Base-by-base conservation (phyloP, 129 eudicot genomes). In the Flaveria bidentis region DNA sequence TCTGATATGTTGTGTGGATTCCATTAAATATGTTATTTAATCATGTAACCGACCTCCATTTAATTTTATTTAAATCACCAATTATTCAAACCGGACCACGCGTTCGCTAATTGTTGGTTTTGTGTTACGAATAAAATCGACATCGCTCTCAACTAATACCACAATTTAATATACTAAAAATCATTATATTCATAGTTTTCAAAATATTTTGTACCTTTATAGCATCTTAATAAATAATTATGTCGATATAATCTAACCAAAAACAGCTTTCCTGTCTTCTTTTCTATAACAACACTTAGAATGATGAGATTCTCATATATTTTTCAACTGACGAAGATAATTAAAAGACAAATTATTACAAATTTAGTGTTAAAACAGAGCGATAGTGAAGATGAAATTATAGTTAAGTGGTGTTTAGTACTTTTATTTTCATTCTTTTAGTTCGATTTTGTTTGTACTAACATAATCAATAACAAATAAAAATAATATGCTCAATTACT, bases 31-130 rank as follows among this genome's bases (percentile, higher is more conserved):
- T 41, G 25, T 11, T 36, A 67, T 67, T 67, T 26, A 49, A 70
- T 69, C 44, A 69, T 70, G 18, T n/a, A 49, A 55, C 75, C 75
- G 58, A 49, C 46, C 10, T n/a, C 60, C 46, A 50, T 25, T 70
- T 28, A 71, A 9, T 46, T 25, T 25, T 15, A 28, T 22, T 36
- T 5, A 42, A 28, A 30, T 28, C 64, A 42, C 25, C 75, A 51
- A 51, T 36, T 36, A 36, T 36, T 36, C 0, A 36, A 30, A 28
- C 20, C 63, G 75, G 75, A 71, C 58, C 75, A 70, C 63, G 62
- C 30, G 28, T 55, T n/a, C 62, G 30, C 47, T 28, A 50, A 51
- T 71, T 71, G 52, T 70, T n/a, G 28, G 39, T 28, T 28, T 64
- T 23, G 16, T 47, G 11, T 5, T 22, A 25, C 13, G 18, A 46